Evolutionary conservation across 495 filamentous ascomycete genomes (phyloP), one percentile per base, ranked within the genome.

Genomic region (Hyaloscypha variabilis): DNA sequence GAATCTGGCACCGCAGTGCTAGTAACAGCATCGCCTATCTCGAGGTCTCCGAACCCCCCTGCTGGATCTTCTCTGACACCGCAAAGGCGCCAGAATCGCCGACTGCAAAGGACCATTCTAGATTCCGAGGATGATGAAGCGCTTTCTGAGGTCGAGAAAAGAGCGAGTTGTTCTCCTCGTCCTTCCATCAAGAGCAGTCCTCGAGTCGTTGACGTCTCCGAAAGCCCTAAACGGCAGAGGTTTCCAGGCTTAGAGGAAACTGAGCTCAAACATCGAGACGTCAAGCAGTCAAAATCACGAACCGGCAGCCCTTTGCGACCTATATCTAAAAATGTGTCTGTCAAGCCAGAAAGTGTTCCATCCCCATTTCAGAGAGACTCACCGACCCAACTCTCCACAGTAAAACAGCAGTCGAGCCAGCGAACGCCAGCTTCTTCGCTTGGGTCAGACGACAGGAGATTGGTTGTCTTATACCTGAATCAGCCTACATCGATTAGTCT

Each of bases 91-190:
- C 55, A 62, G n/a, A 60, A 62, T 21, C 53, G 6, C 8, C 29
- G n/a, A 6, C 36, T 49, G 21, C 26, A 65, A 34, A 58, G 26
- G 11, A 63, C 77, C 28, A 78, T 84, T 26, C 67, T 73, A 66
- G 83, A 85, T 65, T 85, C 83, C 1, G 83, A 84, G 58, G 83
- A 85, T 28, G 82, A 74, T 3, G 73, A 71, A 30, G 31, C 58
- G 17, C 53, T 72, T 25, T 63, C 53, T 28, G 64, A 66, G 19
- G 46, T 66, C 19, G 65, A 66, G 24, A 68, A 54, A 26, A 46
- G 13, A 19, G 24, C 56, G 14, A 62, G 24, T 3, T 62, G 25
- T 49, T 63, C 62, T 6, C 67, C 61, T n/a, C 31, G 24, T 25
- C 10, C 31, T 0, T 24, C 53, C 21, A 26, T 65, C 14, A 72